Conservation (phyloP, 176 grass and related monocot species). For the Zea luxurians region DNA sequence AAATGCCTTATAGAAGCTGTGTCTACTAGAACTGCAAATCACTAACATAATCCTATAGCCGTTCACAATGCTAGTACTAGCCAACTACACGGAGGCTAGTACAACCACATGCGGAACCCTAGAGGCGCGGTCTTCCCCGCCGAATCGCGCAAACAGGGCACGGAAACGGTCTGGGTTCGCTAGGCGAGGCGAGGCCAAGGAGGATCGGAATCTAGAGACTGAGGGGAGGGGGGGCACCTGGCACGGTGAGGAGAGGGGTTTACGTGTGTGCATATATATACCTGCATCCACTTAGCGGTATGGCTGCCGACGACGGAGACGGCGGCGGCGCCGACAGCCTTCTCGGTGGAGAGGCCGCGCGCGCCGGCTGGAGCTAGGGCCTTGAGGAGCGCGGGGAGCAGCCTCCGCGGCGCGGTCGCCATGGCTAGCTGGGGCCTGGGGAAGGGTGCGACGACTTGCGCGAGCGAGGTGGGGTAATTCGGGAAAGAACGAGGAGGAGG, state of each 20-base stretch:
- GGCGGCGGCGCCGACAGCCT: slow-evolving; percentile 38
- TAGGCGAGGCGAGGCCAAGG: not conserved
- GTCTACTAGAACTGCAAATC: not conserved
- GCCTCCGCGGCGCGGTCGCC: slow-evolving; percentile 56
- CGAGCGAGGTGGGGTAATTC: not conserved
- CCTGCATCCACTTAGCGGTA: slow-evolving; percentile 99
- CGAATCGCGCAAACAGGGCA: not conserved
- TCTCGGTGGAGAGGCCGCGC: slow-evolving; percentile 51
- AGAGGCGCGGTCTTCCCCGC: not conserved
- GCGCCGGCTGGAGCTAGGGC: slow-evolving; percentile 41
- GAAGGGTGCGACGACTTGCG: not conserved
- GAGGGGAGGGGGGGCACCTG: not conserved
- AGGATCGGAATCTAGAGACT: slow-evolving; percentile 28
- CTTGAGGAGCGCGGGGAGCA: slow-evolving; percentile 56
- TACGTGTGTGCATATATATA: not conserved
- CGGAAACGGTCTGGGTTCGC: not conserved
- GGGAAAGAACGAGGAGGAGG: not conserved
- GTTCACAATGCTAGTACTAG: not conserved
- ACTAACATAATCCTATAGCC: not conserved
- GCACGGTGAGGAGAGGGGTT: not conserved
- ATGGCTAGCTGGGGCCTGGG: slow-evolving; percentile 28
- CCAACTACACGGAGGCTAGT: not conserved
- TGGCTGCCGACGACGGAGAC: slow-evolving; percentile 61
- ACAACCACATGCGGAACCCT: not conserved
- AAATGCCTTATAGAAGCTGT: not conserved